These are phyloP conservation scores for Fusarium pseudonygamai DNA, from an alignment of 2,329 filamentous ascomycete genomes.

Conservation along the genomic window DNA sequence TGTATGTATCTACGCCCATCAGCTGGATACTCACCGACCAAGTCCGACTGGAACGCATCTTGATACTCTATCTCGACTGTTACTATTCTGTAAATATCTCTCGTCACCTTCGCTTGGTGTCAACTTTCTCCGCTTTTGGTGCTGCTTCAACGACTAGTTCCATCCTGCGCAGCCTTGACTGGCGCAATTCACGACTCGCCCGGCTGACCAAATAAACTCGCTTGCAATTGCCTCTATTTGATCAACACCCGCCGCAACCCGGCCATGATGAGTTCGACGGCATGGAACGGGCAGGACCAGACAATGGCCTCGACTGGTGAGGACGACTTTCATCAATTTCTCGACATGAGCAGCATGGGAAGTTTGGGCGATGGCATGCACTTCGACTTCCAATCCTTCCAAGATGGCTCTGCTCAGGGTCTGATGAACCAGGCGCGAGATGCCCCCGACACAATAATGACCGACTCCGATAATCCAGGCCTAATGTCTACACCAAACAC, in stretches of 20 bases:
- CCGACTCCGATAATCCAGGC: constrained; percentile 44
- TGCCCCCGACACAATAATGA: constrained; percentile 50
- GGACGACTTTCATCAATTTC: constrained; percentile 72
- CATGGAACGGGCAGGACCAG: constrained; percentile 68
- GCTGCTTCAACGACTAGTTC: constrained; percentile 11
- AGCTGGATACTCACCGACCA: constrained; percentile 7
- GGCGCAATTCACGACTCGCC: constrained; percentile 15
- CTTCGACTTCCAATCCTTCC: constrained; percentile 69
- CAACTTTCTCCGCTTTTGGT: constrained; percentile 22
- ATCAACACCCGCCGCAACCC: constrained; percentile 27
- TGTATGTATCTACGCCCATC: constrained; percentile 30
- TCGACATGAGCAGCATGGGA: constrained; percentile 68
- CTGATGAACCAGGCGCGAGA: constrained; percentile 46
- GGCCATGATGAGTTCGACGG: constrained; percentile 61
- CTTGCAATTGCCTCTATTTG: constrained; percentile 15
- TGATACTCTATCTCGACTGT: constrained; percentile 7
- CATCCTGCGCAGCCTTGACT: constrained; percentile 12
- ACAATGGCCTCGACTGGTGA: constrained; percentile 61
- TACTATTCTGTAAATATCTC: constrained; percentile 12
- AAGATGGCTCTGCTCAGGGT: constrained; percentile 49
- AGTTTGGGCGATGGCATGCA: constrained; percentile 63
- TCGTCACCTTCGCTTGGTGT: neutral
- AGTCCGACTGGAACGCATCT: constrained; percentile 28
- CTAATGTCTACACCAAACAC: constrained; percentile 45
- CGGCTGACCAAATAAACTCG: constrained; percentile 4